Percentiles rank a stretch among this genome's conserved stretches.
phyloP scores from a whole-genome alignment of 2,329 filamentous ascomycete genomes.

The Calonectria fujianensis region DNA sequence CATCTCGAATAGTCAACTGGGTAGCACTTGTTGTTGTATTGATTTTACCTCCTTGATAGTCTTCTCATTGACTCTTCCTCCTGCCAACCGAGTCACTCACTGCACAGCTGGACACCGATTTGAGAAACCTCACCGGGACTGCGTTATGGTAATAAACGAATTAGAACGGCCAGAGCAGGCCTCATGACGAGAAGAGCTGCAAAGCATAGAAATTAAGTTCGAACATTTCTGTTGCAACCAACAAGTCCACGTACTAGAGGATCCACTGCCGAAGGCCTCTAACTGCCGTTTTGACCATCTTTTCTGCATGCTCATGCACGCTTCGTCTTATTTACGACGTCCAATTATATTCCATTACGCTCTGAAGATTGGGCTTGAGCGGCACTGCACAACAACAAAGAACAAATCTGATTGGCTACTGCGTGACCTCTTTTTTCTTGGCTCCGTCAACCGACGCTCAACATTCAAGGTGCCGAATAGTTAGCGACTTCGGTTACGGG shows the following conservation, averaged over 20 bases:
- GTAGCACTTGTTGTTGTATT: not conserved
- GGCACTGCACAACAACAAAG: not conserved
- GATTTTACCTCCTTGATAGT: not conserved
- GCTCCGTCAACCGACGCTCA: not conserved
- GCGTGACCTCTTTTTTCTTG: not conserved
- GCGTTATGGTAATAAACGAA: not conserved
- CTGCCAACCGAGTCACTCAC: not conserved
- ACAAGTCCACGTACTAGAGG: not conserved
- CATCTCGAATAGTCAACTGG: not conserved
- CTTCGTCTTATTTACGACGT: not conserved
- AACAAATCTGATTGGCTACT: not conserved
- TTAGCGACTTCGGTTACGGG: conserved; percentile 8
- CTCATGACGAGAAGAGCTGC: not conserved
- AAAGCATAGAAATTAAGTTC: not conserved
- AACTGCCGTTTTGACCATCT: not conserved
- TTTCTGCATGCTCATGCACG: not conserved
- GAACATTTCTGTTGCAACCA: not conserved
- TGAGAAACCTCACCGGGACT: not conserved
- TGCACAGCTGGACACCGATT: not conserved
- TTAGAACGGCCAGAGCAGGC: not conserved
- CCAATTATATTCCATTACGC: not conserved
- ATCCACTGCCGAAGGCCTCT: not conserved
- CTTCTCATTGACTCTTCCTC: not conserved
- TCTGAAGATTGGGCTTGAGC: not conserved
- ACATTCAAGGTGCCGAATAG: not conserved